These are phyloP conservation scores for Pleurotus tuber-regium DNA, from an alignment of 768 basidiomycete genomes.

Conservation along the genomic window DNA sequence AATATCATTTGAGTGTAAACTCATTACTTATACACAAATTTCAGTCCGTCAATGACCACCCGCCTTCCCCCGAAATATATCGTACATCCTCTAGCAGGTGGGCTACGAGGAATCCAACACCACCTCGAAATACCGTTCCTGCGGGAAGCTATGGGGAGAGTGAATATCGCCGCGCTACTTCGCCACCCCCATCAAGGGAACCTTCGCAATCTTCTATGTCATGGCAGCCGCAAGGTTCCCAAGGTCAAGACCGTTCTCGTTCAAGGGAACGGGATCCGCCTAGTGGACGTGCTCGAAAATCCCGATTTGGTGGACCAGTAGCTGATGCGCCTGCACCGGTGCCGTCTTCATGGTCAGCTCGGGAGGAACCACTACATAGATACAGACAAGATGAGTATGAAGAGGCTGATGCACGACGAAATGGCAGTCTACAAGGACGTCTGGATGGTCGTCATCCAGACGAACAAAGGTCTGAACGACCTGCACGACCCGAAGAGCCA, in stretches of 20 bases:
- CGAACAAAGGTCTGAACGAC: no score
- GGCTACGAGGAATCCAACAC: conserved; percentile 21
- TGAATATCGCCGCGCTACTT: conserved; percentile 19
- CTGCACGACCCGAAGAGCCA: no score
- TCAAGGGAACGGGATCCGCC: conserved; percentile 14
- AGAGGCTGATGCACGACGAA: neutral
- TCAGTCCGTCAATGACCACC: neutral
- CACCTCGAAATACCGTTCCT: conserved; percentile 12
- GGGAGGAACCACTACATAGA: neutral
- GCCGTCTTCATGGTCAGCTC: neutral
- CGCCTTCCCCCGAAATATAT: neutral
- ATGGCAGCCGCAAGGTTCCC: conserved; percentile 17
- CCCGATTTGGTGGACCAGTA: neutral
- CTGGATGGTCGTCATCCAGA: neutral
- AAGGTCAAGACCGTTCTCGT: conserved; percentile 13
- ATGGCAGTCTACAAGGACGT: neutral
- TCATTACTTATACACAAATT: neutral
- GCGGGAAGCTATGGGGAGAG: conserved; percentile 7
- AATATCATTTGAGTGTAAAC: neutral
- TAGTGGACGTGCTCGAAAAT: conserved; percentile 5
- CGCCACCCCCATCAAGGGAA: conserved; percentile 27
- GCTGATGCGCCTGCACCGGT: conserved; percentile 1
- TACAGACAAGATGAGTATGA: neutral
- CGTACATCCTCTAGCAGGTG: conserved; percentile 16
- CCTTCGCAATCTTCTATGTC: conserved; percentile 23